Evolutionary conservation across 2,329 filamentous ascomycete genomes (phyloP).

Genomic region (Colletotrichum lindemuthianum): DNA sequence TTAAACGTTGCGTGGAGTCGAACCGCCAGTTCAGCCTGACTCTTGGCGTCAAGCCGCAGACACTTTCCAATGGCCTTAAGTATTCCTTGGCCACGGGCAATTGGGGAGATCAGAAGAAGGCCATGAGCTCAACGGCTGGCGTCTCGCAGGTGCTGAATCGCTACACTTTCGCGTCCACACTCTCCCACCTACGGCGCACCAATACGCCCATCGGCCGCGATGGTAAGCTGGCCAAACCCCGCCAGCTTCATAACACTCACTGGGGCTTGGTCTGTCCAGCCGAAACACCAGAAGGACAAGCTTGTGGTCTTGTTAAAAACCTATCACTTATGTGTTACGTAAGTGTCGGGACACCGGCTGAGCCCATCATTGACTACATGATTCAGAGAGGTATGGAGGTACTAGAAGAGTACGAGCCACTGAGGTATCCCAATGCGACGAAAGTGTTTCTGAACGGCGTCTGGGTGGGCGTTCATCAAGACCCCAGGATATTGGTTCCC

Average conservation of each 20-base stretch:
- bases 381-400: constrained; percentile 95
- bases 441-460: constrained; percentile 99
- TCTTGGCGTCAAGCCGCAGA: constrained; percentile 89
- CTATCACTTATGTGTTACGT: constrained; percentile 98
- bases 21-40: constrained; percentile 90
- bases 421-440: constrained; percentile 88
- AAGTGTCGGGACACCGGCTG: constrained; percentile 90
- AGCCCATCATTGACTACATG: constrained; percentile 95
- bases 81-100: constrained; percentile 98
- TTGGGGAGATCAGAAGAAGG: constrained; percentile 99
- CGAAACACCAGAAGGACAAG: constrained; percentile 97
- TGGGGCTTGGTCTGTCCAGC: constrained; percentile 98
- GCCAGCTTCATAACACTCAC: constrained; percentile 97
- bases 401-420: constrained; percentile 91
- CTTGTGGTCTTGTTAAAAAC: constrained; percentile 98
- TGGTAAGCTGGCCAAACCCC: constrained; percentile 97
- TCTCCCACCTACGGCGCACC: constrained; percentile 95
- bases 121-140: constrained; percentile 91
- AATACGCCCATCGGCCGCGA: constrained; percentile 98
- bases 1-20: constrained; percentile 91
- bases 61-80: constrained; percentile 92
- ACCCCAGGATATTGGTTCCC: constrained; percentile 85
- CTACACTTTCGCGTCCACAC: constrained; percentile 95
- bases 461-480: constrained; percentile 95
- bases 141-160: constrained; percentile 98